A percentile compares a stretch with the other conserved stretches of the same genome.
These are phyloP conservation scores for Suillus weaverae DNA, from an alignment of 768 basidiomycete species.

Conservation along the genomic window DNA sequence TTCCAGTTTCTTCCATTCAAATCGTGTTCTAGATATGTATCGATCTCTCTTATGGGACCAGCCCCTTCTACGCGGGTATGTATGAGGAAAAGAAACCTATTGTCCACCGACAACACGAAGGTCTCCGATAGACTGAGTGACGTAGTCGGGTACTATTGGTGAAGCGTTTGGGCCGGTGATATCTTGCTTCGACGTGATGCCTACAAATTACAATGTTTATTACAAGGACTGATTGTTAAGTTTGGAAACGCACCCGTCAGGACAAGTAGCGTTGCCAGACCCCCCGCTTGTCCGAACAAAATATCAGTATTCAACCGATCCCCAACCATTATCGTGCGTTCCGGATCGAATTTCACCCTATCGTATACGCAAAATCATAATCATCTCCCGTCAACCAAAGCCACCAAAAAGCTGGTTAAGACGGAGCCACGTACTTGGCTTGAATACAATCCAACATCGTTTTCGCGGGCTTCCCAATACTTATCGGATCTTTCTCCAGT, in stretches of 20 bases:
- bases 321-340: conserved; percentile 90
- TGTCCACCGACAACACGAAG: conserved; percentile 44
- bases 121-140: conserved; percentile 82
- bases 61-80: background rate
- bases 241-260: conserved; percentile 65
- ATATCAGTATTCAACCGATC: conserved; percentile 97
- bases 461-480: conserved; percentile 87
- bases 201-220: conserved; percentile 37
- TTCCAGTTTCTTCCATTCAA: background rate
- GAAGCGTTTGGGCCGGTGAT: conserved; percentile 72
- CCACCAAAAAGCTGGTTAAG: background rate
- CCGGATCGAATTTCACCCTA: conserved; percentile 85
- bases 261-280: conserved; percentile 85
- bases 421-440: conserved; percentile 50
- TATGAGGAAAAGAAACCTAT: conserved; percentile 12
- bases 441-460: conserved; percentile 94
- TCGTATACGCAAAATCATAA: conserved; percentile 4
- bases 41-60: background rate
- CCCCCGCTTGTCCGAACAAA: conserved; percentile 85
- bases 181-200: conserved; percentile 74
- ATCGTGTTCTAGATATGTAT: background rate
- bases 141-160: conserved; percentile 74
- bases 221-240: background rate
- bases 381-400: background rate
- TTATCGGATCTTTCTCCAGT: conserved; percentile 66